Conservation (phyloP, 2,329 filamentous ascomycete species). For the Exophiala sp. region DNA sequence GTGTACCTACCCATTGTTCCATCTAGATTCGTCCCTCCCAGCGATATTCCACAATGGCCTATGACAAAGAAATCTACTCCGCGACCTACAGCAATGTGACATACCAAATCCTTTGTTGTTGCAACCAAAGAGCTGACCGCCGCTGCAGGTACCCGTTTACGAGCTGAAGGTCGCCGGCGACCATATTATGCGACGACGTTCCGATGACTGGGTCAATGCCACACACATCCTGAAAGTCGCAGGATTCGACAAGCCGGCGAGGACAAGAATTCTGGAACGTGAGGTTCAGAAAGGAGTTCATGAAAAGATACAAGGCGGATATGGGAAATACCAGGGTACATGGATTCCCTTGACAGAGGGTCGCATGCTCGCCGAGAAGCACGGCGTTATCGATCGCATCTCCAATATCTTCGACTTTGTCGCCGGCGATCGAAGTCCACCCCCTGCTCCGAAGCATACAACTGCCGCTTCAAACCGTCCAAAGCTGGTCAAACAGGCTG, state of each 20-base stretch:
- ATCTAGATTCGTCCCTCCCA: not conserved
- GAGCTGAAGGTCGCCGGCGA: slow-evolving; percentile 82
- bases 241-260: slow-evolving; percentile 91
- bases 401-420: slow-evolving; percentile 83
- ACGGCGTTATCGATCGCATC: slow-evolving; percentile 78
- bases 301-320: slow-evolving; percentile 96
- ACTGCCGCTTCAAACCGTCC: slow-evolving; percentile 66
- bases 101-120: slow-evolving; percentile 8
- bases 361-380: slow-evolving; percentile 74
- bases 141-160: slow-evolving; percentile 76
- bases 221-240: slow-evolving; percentile 97
- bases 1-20: not conserved
- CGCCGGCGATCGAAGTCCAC: slow-evolving; percentile 78
- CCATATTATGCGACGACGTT: slow-evolving; percentile 91
- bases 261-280: slow-evolving; percentile 89
- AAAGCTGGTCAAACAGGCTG: slow-evolving; percentile 64
- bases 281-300: slow-evolving; percentile 95
- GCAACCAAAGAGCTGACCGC: slow-evolving; percentile 18
- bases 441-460: slow-evolving; percentile 86
- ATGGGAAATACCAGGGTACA: slow-evolving; percentile 97
- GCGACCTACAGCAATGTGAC: slow-evolving; percentile 59
- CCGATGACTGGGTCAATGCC: slow-evolving; percentile 98
- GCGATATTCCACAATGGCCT: slow-evolving; percentile 20
- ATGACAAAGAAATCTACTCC: slow-evolving; percentile 51
- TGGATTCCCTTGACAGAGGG: slow-evolving; percentile 89